These are phyloP conservation scores for Leccinum subrobustum DNA, from an alignment of 1,284 basidiomycete species.

Conservation along the genomic window DNA sequence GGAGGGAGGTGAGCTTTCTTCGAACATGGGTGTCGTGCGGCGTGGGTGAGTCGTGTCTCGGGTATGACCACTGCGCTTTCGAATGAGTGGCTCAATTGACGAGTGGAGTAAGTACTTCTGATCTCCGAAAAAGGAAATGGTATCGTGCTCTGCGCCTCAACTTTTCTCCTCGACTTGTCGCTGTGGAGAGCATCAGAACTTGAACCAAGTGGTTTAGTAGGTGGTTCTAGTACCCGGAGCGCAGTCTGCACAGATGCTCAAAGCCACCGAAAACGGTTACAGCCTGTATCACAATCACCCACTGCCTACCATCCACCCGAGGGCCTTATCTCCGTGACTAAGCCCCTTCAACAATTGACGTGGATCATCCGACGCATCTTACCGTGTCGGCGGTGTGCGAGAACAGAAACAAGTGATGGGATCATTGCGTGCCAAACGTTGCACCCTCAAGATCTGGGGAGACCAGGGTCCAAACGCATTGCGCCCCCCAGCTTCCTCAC, in stretches of 20 bases:
- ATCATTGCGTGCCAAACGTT: not conserved
- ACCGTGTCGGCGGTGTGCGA: slow-evolving; percentile 53
- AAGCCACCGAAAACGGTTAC: too few relatives aligned
- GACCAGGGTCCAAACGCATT: slow-evolving; percentile 40
- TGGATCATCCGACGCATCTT: too few relatives aligned
- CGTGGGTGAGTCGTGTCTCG: not conserved
- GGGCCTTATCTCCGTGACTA: too few relatives aligned
- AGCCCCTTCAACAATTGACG: too few relatives aligned
- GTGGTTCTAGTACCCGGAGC: too few relatives aligned
- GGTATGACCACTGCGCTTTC: not conserved
- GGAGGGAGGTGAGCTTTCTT: slow-evolving; percentile 33
- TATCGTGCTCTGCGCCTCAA: too few relatives aligned
- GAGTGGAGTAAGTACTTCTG: not conserved
- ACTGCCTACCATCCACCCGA: too few relatives aligned
- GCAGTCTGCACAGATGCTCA: too few relatives aligned
- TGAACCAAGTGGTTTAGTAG: too few relatives aligned
- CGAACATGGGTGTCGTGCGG: slow-evolving; percentile 3
- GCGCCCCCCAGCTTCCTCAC: slow-evolving; percentile 61
- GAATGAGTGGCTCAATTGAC: not conserved
- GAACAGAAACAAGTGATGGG: slow-evolving; percentile 71
- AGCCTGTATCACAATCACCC: too few relatives aligned
- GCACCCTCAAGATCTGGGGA: not conserved
- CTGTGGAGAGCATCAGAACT: too few relatives aligned
- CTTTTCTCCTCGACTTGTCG: too few relatives aligned
- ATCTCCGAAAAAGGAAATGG: not conserved